Percentiles rank a stretch among this genome's conserved stretches.
These are phyloP conservation scores for Scytalidium sp. DNA, from an alignment of 2,329 filamentous ascomycete species.

Conservation along the genomic window DNA sequence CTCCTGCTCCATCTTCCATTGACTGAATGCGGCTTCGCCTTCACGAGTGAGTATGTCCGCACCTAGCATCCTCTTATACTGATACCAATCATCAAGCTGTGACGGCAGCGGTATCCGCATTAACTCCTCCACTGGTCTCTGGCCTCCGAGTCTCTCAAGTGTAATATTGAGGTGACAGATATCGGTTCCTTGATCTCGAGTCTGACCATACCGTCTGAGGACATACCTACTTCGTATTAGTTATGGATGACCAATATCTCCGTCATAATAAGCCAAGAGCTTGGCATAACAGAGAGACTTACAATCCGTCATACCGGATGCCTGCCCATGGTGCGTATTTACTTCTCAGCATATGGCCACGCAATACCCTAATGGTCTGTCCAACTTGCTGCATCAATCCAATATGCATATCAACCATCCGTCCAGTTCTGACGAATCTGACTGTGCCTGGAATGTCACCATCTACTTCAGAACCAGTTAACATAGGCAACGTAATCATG, in stretches of 20 bases:
- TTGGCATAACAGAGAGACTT: slow-evolving; percentile 24
- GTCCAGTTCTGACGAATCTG: slow-evolving; percentile 44
- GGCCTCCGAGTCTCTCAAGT: slow-evolving; percentile 41
- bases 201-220: slow-evolving; percentile 45
- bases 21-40: slow-evolving; percentile 33
- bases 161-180: slow-evolving; percentile 42
- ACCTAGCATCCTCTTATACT: slow-evolving; percentile 45
- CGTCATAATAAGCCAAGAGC: no score
- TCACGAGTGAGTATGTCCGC: slow-evolving; percentile 31
- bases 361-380: slow-evolving; percentile 47
- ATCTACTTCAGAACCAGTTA: slow-evolving; percentile 48
- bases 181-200: slow-evolving; percentile 35
- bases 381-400: slow-evolving; percentile 48
- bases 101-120: slow-evolving; percentile 47
- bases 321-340: slow-evolving; percentile 49
- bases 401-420: slow-evolving; percentile 43
- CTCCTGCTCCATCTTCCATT: slow-evolving; percentile 13
- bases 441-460: slow-evolving; percentile 29
- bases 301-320: slow-evolving; percentile 57
- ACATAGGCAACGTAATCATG: slow-evolving; percentile 42
- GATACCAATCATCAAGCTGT: slow-evolving; percentile 53
- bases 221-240: slow-evolving; percentile 40
- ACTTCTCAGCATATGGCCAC: slow-evolving; percentile 49
- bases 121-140: slow-evolving; percentile 40
- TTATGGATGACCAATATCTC: no score